Percentiles rank a stretch among this genome's conserved stretches.
These are phyloP conservation scores for Nakaseomyces glabratus DNA, from an alignment of 1,139 yeast genomes.

Conservation along the genomic window DNA sequence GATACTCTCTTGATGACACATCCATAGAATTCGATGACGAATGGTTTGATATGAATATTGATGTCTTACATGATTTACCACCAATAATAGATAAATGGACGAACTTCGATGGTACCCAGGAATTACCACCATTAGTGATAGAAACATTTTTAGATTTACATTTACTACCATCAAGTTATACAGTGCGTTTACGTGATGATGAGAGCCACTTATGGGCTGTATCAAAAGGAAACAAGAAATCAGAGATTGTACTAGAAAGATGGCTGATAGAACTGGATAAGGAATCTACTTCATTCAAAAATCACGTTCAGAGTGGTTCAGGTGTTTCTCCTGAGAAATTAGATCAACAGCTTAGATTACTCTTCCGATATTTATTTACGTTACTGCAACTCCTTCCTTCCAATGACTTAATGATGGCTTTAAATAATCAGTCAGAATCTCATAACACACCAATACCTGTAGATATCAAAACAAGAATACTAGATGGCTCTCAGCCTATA, in stretches of 20 bases:
- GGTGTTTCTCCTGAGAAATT: constrained; percentile 15
- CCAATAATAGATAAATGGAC: constrained; percentile 24
- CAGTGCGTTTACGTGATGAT: constrained; percentile 51
- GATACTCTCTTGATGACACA: constrained; percentile 8
- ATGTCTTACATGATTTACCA: constrained; percentile 14
- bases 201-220: constrained; percentile 44
- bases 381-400: constrained; percentile 64
- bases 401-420: constrained; percentile 40
- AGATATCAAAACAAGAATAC: constrained; percentile 47
- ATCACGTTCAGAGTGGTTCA: constrained; percentile 13
- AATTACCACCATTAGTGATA: constrained; percentile 69
- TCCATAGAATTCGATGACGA: constrained; percentile 14
- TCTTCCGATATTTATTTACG: constrained; percentile 68
- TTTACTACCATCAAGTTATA: constrained; percentile 48
- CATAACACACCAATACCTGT: constrained; percentile 27
- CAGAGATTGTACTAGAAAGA: constrained; percentile 81
- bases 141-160: constrained; percentile 76
- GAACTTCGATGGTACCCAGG: constrained; percentile 20
- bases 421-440: neutral
- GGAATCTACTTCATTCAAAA: constrained; percentile 26
- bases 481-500: constrained; percentile 73
- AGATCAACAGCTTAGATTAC: constrained; percentile 48
- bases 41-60: constrained; percentile 15
- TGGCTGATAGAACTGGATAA: constrained; percentile 79
- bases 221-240: constrained; percentile 47